Evolutionary conservation across 169 alveolate species (phyloP).

Genomic region (Plasmodium malariae): DNA sequence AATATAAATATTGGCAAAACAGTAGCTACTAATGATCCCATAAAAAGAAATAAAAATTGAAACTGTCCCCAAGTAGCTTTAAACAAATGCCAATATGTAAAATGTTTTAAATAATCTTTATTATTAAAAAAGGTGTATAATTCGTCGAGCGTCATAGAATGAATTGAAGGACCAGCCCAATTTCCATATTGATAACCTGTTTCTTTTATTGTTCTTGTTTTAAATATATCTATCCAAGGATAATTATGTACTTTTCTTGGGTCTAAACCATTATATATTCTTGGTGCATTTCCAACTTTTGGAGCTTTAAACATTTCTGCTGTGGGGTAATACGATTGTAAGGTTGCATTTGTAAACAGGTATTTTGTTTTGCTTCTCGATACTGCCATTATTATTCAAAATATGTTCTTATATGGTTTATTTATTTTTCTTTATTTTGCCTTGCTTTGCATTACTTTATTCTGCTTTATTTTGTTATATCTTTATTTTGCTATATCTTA

Average conservation of each 20-base stretch:
- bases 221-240: conserved; percentile 80
- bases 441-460: too few species aligned
- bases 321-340: conserved; percentile 86
- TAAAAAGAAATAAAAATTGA: conserved; percentile 78
- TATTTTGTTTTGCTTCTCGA: conserved; percentile 77
- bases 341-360: conserved; percentile 83
- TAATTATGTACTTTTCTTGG: conserved; percentile 83
- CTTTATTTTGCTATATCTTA: not conserved
- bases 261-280: conserved; percentile 84
- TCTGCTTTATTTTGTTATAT: too few species aligned
- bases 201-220: conserved; percentile 81
- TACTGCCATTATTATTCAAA: conserved; percentile 76
- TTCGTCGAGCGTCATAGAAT: conserved; percentile 86
- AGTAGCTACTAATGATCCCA: conserved; percentile 68
- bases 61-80: conserved; percentile 80
- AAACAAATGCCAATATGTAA: conserved; percentile 40
- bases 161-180: conserved; percentile 84
- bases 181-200: conserved; percentile 84
- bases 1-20: conserved; percentile 73
- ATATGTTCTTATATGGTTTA: too few species aligned
- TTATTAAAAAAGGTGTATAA: conserved; percentile 80
- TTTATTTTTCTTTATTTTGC: too few species aligned
- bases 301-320: conserved; percentile 85
- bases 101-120: conserved; percentile 78
- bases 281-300: conserved; percentile 76